These are phyloP conservation scores for Dioscorea dumetorum DNA, from an alignment of 106 monocot genomes.

Conservation along the genomic window DNA sequence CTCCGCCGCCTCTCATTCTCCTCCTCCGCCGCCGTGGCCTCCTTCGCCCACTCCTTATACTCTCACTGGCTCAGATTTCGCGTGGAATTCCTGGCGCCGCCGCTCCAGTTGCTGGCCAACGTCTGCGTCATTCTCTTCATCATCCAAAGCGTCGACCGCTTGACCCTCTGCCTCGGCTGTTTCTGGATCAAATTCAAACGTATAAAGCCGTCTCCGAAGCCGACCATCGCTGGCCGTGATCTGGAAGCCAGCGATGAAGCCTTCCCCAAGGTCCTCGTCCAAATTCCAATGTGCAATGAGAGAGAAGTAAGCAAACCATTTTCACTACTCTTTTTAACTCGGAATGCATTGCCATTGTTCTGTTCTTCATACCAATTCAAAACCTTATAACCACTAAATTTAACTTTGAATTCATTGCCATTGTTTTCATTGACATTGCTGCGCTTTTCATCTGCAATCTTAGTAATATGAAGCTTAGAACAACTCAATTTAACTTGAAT, in stretches of 20 bases:
- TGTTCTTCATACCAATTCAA: too few species aligned
- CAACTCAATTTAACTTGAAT: too few species aligned
- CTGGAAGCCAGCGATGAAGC: conserved; percentile 32
- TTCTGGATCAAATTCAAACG: conserved; percentile 70
- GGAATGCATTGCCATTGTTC: too few species aligned
- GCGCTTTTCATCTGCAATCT: too few species aligned
- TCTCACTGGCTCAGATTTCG: conserved; percentile 52
- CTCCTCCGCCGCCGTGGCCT: conserved; percentile 25
- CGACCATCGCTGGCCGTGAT: conserved; percentile 12
- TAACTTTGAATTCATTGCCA: too few species aligned
- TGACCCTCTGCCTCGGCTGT: conserved; percentile 79
- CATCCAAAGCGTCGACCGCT: conserved; percentile 78
- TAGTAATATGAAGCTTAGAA: too few species aligned
- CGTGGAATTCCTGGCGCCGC: conserved; percentile 65
- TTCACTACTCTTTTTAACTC: too few species aligned
- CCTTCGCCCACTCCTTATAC: conserved; percentile 49
- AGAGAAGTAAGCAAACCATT: conserved; percentile 48
- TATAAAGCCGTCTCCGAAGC: conserved; percentile 55
- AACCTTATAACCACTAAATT: too few species aligned
- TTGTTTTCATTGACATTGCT: too few species aligned
- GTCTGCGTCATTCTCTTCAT: conserved; percentile 83
- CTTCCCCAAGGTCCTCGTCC: conserved; percentile 89
- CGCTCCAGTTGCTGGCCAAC: conserved; percentile 75
- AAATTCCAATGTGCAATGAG: conserved; percentile 99
- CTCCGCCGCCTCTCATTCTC: conserved; percentile 19